Evolutionary conservation across 2,329 filamentous ascomycete species (phyloP).

Genomic region (Graphilbum sp.): DNA sequence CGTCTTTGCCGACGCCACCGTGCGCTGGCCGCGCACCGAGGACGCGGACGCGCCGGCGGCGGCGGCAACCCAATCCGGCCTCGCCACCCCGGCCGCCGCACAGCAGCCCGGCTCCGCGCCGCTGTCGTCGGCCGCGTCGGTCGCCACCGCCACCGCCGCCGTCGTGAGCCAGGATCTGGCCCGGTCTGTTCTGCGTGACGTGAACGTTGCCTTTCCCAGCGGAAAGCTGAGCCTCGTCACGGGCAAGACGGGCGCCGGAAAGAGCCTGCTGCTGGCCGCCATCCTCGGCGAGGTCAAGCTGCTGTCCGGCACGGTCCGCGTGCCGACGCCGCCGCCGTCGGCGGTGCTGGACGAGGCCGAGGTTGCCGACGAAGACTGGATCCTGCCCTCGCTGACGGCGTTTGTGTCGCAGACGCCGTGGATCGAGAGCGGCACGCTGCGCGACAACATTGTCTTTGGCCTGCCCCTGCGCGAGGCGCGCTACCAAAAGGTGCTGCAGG

Average conservation of each 20-base stretch:
- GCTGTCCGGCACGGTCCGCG: constrained; percentile 15
- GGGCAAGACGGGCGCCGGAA: constrained; percentile 23
- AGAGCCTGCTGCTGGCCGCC: constrained; percentile 21
- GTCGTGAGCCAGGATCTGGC: neutral
- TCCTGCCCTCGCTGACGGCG: constrained; percentile 21
- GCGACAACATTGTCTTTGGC: constrained; percentile 29
- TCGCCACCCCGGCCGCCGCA: neutral
- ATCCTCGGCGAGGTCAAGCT: constrained; percentile 23
- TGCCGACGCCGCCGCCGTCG: constrained; percentile 12
- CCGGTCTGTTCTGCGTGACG: constrained; percentile 16
- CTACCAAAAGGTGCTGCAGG: constrained; percentile 29
- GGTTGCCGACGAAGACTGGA: constrained; percentile 15
- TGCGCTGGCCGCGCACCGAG: constrained; percentile 18
- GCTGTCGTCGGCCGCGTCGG: neutral
- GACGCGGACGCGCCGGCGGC: constrained; percentile 7
- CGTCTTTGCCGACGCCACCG: constrained; percentile 15
- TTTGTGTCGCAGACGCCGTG: constrained; percentile 31
- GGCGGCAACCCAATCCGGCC: too few relatives aligned
- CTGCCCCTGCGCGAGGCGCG: constrained; percentile 20
- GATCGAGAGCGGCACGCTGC: constrained; percentile 28
- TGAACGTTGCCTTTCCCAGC: constrained; percentile 17
- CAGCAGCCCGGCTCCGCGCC: neutral
- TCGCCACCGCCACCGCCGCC: neutral
- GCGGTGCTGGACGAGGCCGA: constrained; percentile 10
- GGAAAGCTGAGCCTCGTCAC: constrained; percentile 19